Conservation (phyloP, 2,329 filamentous ascomycete species). For the Exophiala aquamarina region DNA sequence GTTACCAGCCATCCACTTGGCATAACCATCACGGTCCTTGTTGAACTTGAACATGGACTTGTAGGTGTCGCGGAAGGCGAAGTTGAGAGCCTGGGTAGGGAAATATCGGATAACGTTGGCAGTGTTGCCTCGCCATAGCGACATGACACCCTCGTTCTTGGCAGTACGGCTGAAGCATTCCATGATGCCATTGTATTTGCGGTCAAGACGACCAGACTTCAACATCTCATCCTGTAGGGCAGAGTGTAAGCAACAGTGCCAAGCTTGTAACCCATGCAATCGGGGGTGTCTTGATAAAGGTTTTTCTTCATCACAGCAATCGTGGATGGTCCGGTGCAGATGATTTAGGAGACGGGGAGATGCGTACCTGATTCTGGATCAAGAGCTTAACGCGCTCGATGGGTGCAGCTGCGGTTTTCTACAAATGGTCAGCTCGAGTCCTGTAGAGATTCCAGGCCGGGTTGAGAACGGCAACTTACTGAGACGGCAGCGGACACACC, state of each 20-base stretch:
- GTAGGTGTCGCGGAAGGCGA: slow-evolving; percentile 99
- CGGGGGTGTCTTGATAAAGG: slow-evolving; percentile 9
- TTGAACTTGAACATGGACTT: slow-evolving; percentile 99
- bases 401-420: slow-evolving; percentile 97
- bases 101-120: slow-evolving; percentile 99
- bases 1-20: slow-evolving; percentile 99
- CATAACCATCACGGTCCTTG: slow-evolving; percentile 99
- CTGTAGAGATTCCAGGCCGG: background rate
- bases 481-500: slow-evolving; percentile 99
- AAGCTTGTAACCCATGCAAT: background rate
- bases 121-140: slow-evolving; percentile 99
- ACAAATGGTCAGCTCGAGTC: slow-evolving; percentile 14
- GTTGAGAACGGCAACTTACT: slow-evolving; percentile 26
- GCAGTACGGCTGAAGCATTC: slow-evolving; percentile 96
- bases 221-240: slow-evolving; percentile 95
- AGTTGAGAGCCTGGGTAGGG: slow-evolving; percentile 99
- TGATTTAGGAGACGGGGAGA: slow-evolving; percentile 6
- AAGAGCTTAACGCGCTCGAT: slow-evolving; percentile 99
- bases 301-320: background rate
- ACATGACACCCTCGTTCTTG: slow-evolving; percentile 86
- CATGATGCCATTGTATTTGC: slow-evolving; percentile 88
- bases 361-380: slow-evolving; percentile 98
- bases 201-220: slow-evolving; percentile 96
- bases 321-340: slow-evolving; percentile 6
- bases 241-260: slow-evolving; percentile 14